Evolutionary conservation across 1,284 basidiomycete species (phyloP), one percentile per base, ranked within the genome.

Genomic region (Ustilago trichophora): DNA sequence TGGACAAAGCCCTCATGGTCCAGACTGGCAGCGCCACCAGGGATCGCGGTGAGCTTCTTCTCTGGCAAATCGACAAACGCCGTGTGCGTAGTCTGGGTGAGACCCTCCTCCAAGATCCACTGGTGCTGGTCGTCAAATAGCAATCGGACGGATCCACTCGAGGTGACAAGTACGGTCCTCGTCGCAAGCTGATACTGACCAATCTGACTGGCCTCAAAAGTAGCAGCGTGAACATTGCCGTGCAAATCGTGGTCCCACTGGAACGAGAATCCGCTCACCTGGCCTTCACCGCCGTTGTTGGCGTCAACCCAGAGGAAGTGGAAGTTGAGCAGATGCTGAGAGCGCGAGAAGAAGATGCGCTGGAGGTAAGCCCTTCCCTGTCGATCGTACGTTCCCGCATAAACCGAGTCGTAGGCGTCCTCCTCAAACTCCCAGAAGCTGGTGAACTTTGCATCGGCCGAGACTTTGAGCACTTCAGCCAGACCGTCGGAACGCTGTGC

Each of bases 31-130:
- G 59, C 58, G 4, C 64, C 65, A 25, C 63, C 63, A 3, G 59
- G 27, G 21, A 66, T 52, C 2, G 53, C 15, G 18, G 63, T 54
- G 32, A 86, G 81, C 72, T 86, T 85, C 50, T 82, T 83, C 81
- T 92, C 90, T 0, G 91, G 91, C 8, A 95, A 85, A 72, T 93
- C 90, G 33, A 95, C 86, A 55, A 92, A 87, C 52, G 88, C 56
- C 16, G 73, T 57, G 13, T 68, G 47, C 16, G 85, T 84, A 42
- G 91, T 85, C 19, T 87, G 85, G 0, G 91, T 84, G 11, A 96
- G 84, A 0, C 87, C 86, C 77, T 98, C 94, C 77, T 97, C 93
- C 34, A 92, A 85, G 0, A 86, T 87, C 93, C 92, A 97, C 46
- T 87, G 83, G 16, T 87, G 80, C 37, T 84, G 77, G 35, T 88